A percentile compares a stretch with the other conserved stretches of the same genome.
Evolutionary conservation across 768 basidiomycete species (phyloP).

Genomic region (Leccinum obscurum): DNA sequence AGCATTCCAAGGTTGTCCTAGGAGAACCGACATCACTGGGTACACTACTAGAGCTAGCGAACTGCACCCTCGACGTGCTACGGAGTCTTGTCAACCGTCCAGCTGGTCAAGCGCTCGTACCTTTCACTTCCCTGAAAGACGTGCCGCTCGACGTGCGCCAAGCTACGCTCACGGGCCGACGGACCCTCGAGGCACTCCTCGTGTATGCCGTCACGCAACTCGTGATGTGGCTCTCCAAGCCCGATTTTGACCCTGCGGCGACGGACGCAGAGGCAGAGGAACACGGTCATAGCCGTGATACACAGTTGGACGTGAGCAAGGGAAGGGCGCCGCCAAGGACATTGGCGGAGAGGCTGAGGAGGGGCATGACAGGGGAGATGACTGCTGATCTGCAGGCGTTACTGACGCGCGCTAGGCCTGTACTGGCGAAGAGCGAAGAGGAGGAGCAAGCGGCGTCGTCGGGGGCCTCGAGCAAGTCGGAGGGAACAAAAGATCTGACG

Average conservation of each 20-base stretch:
- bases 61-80: constrained; percentile 72
- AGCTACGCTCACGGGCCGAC: constrained; percentile 55
- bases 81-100: constrained; percentile 65
- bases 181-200: constrained; percentile 63
- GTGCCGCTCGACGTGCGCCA: constrained; percentile 50
- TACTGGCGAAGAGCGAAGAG: constrained; percentile 59
- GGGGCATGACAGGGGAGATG: constrained; percentile 83
- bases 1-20: constrained; percentile 86
- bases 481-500: constrained; percentile 52
- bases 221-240: constrained; percentile 74
- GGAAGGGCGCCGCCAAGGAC: constrained; percentile 45
- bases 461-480: constrained; percentile 34
- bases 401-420: constrained; percentile 61
- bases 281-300: constrained; percentile 13
- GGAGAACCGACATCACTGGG: constrained; percentile 84
- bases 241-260: constrained; percentile 54
- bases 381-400: constrained; percentile 67
- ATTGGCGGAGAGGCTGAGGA: constrained; percentile 63
- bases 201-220: constrained; percentile 77
- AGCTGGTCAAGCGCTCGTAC: constrained; percentile 52
- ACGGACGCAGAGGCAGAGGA: constrained; percentile 50
- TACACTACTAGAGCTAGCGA: constrained; percentile 83
- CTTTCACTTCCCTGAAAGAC: constrained; percentile 31
- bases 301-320: constrained; percentile 30
- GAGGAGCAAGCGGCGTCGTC: constrained; percentile 21